Evolutionary conservation across 306 rosid genomes (phyloP), one percentile per base, ranked within the genome.

Genomic region (Lathyrus oleraceus): DNA sequence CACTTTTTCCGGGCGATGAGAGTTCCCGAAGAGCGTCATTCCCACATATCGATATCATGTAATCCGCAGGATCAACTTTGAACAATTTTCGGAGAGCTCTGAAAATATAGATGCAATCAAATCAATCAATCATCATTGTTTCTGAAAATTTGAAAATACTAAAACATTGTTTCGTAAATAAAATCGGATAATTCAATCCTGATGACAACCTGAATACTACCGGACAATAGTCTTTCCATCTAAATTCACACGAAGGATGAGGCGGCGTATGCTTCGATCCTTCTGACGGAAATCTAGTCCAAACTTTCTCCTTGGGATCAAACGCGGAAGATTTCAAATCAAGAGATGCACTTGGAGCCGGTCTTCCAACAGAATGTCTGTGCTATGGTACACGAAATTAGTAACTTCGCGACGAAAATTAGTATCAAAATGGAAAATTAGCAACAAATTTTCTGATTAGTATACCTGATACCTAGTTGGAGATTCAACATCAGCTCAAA

Each of bases 301-400:
- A 94, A 2, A 91, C 89, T 72, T 94, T 94, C 70, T 94, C 97
- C 77, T 72, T 91, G 1, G 97, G 95, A 83, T 94, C 99, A 69
- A 94, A 94, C 53, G 96, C 99, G 15, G 97, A 91, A 56, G 87
- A 1, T 85, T 85, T 91, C 74, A 94, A 81, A 76, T 94, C 99
- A 72, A 89, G 95, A 40, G 96, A 83, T 66, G 89, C 74, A 51
- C 80, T 79, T 78, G 99, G 99, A 83, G 96, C 99, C 39, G 97
- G 99, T 86, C 95, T 84, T 75, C 99, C 99, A 76, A 94, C 95
- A 49, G 99, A 75, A 85, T 94, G 99, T 70, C 99, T 94, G 88
- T 51, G 88, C 89, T 81, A 87, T 88, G 90, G 84, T 78, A 85
- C 85, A 78, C 70, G 48, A 75, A 82, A 85, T 80, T 84, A 79